Conservation (phyloP, 257 asterid species). For the Mitragyna speciosa region DNA sequence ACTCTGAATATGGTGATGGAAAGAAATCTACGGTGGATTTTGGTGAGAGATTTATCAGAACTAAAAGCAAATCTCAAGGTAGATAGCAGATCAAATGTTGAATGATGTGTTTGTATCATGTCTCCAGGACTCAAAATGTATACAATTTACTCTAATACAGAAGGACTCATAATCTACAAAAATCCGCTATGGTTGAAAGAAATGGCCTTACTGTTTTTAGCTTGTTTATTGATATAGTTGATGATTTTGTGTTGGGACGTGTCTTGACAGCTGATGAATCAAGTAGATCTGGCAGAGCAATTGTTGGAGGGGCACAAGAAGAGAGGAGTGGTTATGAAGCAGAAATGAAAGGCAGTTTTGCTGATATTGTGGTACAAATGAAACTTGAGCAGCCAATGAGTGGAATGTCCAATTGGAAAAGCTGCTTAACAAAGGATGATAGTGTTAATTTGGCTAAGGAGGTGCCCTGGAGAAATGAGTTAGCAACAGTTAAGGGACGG, state of each 20-base stretch:
- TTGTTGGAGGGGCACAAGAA: background rate
- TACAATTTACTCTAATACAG: background rate
- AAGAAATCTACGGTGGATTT: conserved; percentile 38
- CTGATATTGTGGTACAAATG: background rate
- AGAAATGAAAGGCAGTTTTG: conserved; percentile 3
- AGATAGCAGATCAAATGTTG: conserved; percentile 13
- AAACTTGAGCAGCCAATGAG: background rate
- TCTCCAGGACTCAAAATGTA: background rate
- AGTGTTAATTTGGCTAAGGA: conserved; percentile 14
- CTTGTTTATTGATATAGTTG: background rate
- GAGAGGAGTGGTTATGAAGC: background rate
- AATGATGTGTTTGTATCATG: background rate
- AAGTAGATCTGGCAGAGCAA: background rate
- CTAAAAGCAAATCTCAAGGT: conserved; percentile 36
- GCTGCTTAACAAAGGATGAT: background rate
- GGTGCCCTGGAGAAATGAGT: conserved; percentile 21
- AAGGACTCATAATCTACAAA: background rate
- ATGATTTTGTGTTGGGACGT: background rate
- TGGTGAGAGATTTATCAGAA: conserved; percentile 30
- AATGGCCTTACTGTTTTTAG: background rate
- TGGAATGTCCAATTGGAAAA: conserved; percentile 3
- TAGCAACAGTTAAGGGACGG: conserved; percentile 13
- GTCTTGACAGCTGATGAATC: background rate
- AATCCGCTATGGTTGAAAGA: background rate
- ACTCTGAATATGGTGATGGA: conserved; percentile 8